phyloP scores from a whole-genome alignment of 2,329 filamentous ascomycete species.

The Mycosphaerella sp. region DNA sequence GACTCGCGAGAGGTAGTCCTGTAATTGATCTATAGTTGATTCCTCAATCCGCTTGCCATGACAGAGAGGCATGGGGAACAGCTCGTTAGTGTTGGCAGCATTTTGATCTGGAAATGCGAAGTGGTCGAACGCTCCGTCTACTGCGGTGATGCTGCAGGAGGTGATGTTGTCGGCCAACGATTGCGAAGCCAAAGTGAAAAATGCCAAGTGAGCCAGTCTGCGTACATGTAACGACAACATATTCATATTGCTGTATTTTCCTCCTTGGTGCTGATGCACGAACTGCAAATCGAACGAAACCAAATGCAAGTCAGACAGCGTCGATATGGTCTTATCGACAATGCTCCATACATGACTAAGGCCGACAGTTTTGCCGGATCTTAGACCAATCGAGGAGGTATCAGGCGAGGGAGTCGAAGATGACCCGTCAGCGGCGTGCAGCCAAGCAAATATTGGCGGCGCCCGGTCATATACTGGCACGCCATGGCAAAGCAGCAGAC shows the following conservation, averaged over 20 bases:
- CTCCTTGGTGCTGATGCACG: too few species aligned
- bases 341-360: not conserved
- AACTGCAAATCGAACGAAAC: not conserved
- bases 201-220: not conserved
- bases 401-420: too few species aligned
- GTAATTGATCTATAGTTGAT: constrained; percentile 62
- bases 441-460: too few species aligned
- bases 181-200: not conserved
- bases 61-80: constrained; percentile 60
- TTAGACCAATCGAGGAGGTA: not conserved
- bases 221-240: not conserved
- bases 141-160: not conserved
- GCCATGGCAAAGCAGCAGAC: not conserved
- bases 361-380: not conserved
- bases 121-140: not conserved
- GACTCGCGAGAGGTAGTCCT: constrained; percentile 50
- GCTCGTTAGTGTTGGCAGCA: constrained; percentile 24
- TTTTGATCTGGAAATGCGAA: constrained; percentile 31
- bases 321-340: not conserved
- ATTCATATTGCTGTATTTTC: not conserved
- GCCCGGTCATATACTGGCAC: too few species aligned
- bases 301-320: not conserved
- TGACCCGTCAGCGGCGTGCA: not conserved
- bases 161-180: not conserved
- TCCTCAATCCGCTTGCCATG: constrained; percentile 58